These are phyloP conservation scores for Rosa lucieae DNA, from an alignment of 306 rosid genomes.

Conservation along the genomic window DNA sequence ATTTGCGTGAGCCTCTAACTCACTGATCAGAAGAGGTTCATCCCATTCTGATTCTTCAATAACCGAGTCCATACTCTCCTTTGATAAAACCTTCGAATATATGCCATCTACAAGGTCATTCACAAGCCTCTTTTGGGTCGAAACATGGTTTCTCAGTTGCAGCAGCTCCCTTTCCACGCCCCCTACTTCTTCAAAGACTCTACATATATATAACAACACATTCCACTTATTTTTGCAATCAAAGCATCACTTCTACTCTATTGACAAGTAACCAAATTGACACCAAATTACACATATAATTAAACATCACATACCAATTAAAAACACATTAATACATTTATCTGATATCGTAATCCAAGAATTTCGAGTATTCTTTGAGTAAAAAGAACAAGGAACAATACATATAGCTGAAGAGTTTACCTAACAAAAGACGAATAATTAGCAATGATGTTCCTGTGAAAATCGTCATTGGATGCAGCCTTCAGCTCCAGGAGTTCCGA, in stretches of 20 bases:
- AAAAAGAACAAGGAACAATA: neutral
- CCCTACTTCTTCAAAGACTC: constrained; percentile 57
- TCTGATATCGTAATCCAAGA: neutral
- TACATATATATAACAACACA: constrained; percentile 30
- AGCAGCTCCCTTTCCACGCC: constrained; percentile 52
- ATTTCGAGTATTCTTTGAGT: neutral
- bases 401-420: constrained; percentile 27
- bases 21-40: constrained; percentile 29
- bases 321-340: neutral
- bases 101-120: constrained; percentile 48
- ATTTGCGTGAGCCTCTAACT: constrained; percentile 45
- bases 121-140: constrained; percentile 50
- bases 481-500: constrained; percentile 73
- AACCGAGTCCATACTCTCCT: constrained; percentile 32
- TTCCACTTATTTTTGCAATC: constrained; percentile 3
- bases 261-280: neutral
- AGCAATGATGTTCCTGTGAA: constrained; percentile 51
- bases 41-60: constrained; percentile 25
- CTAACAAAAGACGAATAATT: constrained; percentile 59
- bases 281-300: neutral
- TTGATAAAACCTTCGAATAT: constrained; percentile 41
- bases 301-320: neutral
- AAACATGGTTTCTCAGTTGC: constrained; percentile 55
- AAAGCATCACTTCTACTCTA: constrained; percentile 10
- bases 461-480: constrained; percentile 62